Evolutionary conservation across 1,139 yeast species (phyloP).

Genomic region (Hansenula sp.): DNA sequence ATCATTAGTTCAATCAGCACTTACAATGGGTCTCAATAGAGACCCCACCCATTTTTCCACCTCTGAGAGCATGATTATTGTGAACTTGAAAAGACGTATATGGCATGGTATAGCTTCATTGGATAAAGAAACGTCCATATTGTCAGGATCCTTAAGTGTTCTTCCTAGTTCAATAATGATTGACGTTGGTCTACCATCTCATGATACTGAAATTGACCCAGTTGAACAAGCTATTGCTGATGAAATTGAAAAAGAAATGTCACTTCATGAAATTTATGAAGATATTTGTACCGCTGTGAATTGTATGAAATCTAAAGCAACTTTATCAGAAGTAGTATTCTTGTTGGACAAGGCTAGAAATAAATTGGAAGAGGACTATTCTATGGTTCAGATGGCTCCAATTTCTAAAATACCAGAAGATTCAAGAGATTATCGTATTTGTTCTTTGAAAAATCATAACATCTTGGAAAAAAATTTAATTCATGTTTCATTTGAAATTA

Average conservation of each 20-base stretch:
- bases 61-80: background rate
- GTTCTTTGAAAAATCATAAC: background rate
- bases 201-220: background rate
- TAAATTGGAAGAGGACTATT: background rate
- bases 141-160: background rate
- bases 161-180: background rate
- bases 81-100: background rate
- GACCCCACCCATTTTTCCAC: conserved; percentile 10
- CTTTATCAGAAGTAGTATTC: background rate
- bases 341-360: background rate
- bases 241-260: background rate
- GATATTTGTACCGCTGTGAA: background rate
- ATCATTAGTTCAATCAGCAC: conserved; percentile 31
- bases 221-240: background rate
- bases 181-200: background rate
- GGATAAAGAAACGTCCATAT: background rate
- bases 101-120: background rate
- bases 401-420: background rate
- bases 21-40: conserved; percentile 33
- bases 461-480: background rate
- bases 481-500: background rate
- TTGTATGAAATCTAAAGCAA: background rate
- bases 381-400: background rate
- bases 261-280: background rate
- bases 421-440: background rate